phyloP scores from a whole-genome alignment of 2,329 filamentous ascomycete genomes.

The Alternaria gaisen region DNA sequence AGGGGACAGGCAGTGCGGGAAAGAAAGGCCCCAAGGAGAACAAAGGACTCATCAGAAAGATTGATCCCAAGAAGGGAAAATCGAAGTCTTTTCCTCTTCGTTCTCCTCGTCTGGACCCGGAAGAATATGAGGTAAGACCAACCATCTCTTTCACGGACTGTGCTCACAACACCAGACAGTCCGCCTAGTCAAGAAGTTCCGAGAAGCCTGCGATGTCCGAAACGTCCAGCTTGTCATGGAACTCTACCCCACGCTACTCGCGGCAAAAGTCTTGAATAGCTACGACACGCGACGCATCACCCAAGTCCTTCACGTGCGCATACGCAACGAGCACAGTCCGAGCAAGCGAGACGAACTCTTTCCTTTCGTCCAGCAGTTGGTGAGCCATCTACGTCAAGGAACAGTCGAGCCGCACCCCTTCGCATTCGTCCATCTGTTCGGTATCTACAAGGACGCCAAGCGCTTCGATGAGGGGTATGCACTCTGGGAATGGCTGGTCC shows the following conservation, averaged over 20 bases:
- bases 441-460: slow-evolving; percentile 57
- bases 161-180: slow-evolving; percentile 4
- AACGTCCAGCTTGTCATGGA: slow-evolving; percentile 32
- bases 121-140: slow-evolving; percentile 2
- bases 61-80: neutral
- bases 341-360: slow-evolving; percentile 21
- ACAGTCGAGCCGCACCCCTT: slow-evolving; percentile 47
- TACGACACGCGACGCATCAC: slow-evolving; percentile 45
- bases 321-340: slow-evolving; percentile 31
- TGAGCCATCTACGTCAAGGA: slow-evolving; percentile 51
- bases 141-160: neutral
- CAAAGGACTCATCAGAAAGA: neutral
- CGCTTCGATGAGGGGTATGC: slow-evolving; percentile 49
- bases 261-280: slow-evolving; percentile 18
- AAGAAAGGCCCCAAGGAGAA: neutral
- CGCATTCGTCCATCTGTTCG: slow-evolving; percentile 58
- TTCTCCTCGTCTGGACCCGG: neutral
- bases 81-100: neutral
- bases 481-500: slow-evolving; percentile 60
- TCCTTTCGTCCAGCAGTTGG: slow-evolving; percentile 50
- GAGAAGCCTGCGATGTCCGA: slow-evolving; percentile 26
- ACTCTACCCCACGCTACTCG: slow-evolving; percentile 38
- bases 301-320: slow-evolving; percentile 48
- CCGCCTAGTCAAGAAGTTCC: slow-evolving; percentile 24
- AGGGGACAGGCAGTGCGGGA: slow-evolving; percentile 7